phyloP scores from a whole-genome alignment of 225 moss, liverwort and hornwort genomes.

The Antitrichia curtipendula region DNA sequence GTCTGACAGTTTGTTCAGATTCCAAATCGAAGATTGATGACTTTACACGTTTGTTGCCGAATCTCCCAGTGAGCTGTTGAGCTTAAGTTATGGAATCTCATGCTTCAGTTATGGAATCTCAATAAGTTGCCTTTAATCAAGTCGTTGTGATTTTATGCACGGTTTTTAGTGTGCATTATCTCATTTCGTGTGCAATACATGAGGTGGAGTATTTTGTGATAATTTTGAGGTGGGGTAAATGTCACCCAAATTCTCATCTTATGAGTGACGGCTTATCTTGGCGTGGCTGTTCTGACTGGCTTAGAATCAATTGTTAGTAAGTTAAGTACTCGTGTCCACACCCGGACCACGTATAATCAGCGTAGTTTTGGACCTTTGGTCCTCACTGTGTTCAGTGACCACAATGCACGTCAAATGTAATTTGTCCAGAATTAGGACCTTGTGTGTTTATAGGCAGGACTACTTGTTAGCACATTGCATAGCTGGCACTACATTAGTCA shows the following conservation, averaged over 20 bases:
- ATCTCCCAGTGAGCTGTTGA: slow-evolving; percentile 7
- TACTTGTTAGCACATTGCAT: background rate
- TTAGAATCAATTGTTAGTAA: background rate
- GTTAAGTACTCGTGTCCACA: background rate
- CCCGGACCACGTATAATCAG: background rate
- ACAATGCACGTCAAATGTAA: background rate
- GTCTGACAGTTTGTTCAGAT: background rate
- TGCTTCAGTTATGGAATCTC: background rate
- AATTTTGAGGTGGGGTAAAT: background rate
- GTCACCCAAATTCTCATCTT: background rate
- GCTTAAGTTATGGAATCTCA: background rate
- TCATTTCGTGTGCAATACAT: background rate
- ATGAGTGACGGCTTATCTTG: background rate
- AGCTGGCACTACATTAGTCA: background rate
- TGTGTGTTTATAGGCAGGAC: background rate
- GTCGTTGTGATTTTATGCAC: background rate
- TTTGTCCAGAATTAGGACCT: background rate
- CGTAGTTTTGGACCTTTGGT: background rate
- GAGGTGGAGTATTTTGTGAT: background rate
- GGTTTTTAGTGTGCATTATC: background rate
- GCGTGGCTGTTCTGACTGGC: background rate
- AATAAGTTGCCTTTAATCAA: background rate
- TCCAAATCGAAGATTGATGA: background rate
- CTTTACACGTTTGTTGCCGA: background rate
- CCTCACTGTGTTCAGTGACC: background rate